Evolutionary conservation across 768 basidiomycete species (phyloP).

Genomic region (Amanita pallidorosea): DNA sequence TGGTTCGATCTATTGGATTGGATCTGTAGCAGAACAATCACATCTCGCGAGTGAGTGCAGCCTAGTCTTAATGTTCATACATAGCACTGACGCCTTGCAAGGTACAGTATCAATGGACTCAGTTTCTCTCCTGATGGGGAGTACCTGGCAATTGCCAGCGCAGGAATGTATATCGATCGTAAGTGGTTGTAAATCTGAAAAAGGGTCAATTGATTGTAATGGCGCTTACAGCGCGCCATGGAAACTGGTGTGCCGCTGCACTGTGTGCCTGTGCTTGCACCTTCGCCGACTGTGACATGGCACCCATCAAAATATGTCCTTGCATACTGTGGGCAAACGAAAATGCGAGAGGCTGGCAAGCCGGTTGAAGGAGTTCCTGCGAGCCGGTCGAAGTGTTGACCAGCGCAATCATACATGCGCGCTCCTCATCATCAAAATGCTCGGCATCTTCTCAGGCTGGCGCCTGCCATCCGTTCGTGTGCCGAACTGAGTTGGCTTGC

Average conservation of each 20-base stretch:
- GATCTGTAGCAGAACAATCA: constrained; percentile 70
- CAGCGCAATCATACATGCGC: too few species aligned
- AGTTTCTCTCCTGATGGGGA: constrained; percentile 82
- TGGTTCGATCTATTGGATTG: constrained; percentile 72
- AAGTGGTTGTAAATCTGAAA: constrained; percentile 16
- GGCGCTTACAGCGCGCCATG: constrained; percentile 55
- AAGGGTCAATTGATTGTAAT: not conserved
- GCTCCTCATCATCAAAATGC: too few species aligned
- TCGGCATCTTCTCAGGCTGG: too few species aligned
- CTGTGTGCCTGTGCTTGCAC: constrained; percentile 61
- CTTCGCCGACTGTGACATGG: constrained; percentile 56
- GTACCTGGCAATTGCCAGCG: constrained; percentile 67
- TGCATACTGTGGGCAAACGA: constrained; percentile 44
- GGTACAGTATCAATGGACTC: constrained; percentile 59
- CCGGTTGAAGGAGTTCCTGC: too few species aligned
- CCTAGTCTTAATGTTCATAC: not conserved
- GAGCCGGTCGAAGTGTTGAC: too few species aligned
- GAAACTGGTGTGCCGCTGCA: constrained; percentile 69
- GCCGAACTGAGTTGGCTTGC: too few species aligned
- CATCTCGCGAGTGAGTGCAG: constrained; percentile 64
- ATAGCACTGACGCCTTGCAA: constrained; percentile 16
- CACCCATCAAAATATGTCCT: constrained; percentile 4
- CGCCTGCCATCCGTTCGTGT: too few species aligned
- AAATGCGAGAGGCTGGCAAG: constrained; percentile 38
- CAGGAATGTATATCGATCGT: constrained; percentile 72